Evolutionary conservation across 192 early-diverging fungal species (phyloP).

Genomic region (Glomus cerebriforme): DNA sequence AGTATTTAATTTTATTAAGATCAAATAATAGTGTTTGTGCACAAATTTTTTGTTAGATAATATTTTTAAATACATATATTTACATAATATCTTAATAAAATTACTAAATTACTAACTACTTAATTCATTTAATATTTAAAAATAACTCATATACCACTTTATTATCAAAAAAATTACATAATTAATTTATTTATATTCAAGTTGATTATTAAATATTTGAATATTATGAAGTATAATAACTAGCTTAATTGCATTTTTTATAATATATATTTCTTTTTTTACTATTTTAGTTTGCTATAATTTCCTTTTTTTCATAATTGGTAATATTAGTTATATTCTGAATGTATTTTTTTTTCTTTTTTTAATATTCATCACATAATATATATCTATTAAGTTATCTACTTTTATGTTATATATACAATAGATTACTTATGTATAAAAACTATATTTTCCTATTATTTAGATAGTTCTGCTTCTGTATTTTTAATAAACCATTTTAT

Average conservation of each 20-base stretch:
- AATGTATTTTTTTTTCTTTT: not conserved
- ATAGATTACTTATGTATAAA: not conserved
- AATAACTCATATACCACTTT: not conserved
- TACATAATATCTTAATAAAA: no score
- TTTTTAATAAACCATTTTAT: not conserved
- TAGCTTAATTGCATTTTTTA: constrained; percentile 1
- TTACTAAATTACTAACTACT: no score
- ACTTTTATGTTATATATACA: not conserved
- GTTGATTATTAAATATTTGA: not conserved
- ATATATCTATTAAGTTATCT: not conserved
- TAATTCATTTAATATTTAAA: no score
- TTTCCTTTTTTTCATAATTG: not conserved
- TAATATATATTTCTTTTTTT: not conserved
- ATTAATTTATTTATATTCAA: no score
- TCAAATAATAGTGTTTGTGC: no score
- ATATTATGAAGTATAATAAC: not conserved
- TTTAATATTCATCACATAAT: not conserved
- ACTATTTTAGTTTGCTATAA: not conserved
- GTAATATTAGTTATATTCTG: not conserved
- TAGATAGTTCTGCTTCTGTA: not conserved
- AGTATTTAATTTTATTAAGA: no score
- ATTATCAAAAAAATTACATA: not conserved
- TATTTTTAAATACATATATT: no score
- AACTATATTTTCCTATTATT: not conserved
- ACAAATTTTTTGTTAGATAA: no score